Base-by-base conservation (phyloP, 2,329 filamentous ascomycete species). In the Chaetomium strumarium region DNA sequence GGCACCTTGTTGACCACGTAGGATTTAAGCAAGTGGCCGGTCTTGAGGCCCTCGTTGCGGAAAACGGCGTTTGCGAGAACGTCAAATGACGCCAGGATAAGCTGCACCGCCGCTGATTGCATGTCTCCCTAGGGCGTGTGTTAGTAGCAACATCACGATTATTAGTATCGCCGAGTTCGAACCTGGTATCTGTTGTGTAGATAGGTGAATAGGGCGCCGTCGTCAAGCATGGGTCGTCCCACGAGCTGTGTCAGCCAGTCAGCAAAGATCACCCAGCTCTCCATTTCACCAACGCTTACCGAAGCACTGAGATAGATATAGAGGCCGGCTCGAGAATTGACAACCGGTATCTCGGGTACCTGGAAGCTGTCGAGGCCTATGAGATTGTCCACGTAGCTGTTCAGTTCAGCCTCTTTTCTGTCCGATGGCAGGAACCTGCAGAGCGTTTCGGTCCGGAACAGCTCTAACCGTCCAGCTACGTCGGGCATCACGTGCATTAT, bases 21-120 rank as follows among this genome's bases (percentile, higher is more conserved):
- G 0, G 91, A 95, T 34, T 90, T 85, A 47, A 96, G 77, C 16
- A 92, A 71, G 53, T 90, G 85, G 51, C 88, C 87, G 6, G 76
- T 73, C 51, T 75, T 75, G 39, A 71, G 71, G 0, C 74, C 74
- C 56, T 82, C 78, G 40, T 75, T 78, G 6, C 77, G 81, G 60
- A 93, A 88, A 57, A 92, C 87, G 5, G 87, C 86, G 63, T 95
- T 95, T 34, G 90, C 88, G 14, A 99, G 75, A 5, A 95, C 79
- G 62, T 97, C 91, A 63, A 99, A 97, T 0, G 90, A 85, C 1
- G 90, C 89, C 10, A 92, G 79, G 39, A 97, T 86, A 2, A 97
- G 75, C 62, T 96, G 90, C 49, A 90, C 82, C 0, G 88, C 83
- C 41, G 90, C 83, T 12, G 81, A 78, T 67, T 92, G 86, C 39